phyloP scores from a whole-genome alignment of 805 yeast genomes.

The Starmera caribaea region DNA sequence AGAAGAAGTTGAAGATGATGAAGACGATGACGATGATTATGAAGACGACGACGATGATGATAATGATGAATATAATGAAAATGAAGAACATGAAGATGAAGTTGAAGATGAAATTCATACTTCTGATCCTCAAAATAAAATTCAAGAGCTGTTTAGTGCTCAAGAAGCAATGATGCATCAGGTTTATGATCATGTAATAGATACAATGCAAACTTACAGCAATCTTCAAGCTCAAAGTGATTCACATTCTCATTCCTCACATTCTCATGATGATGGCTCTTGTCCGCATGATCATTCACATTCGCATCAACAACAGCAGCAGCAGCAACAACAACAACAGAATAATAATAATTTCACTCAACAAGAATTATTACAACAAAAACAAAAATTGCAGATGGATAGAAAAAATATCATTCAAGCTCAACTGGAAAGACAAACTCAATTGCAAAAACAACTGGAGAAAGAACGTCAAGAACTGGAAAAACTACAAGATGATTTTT shows the following conservation, averaged over 20 bases:
- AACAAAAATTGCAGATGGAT: neutral
- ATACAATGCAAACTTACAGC: neutral
- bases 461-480: constrained; percentile 1
- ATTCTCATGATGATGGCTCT: too few species aligned
- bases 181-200: neutral
- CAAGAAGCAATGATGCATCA: neutral
- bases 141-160: neutral
- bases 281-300: neutral
- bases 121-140: neutral
- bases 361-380: neutral
- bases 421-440: constrained; percentile 1
- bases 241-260: neutral
- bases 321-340: constrained; percentile 3
- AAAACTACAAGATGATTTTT: constrained; percentile 1
- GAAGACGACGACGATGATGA: constrained; percentile 18
- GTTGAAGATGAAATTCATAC: constrained; percentile 3
- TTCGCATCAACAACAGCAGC: constrained; percentile 4
- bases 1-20: constrained; percentile 27
- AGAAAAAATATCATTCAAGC: constrained; percentile 1
- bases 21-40: constrained; percentile 20
- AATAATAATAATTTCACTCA: neutral
- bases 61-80: constrained; percentile 6
- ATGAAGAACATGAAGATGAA: constrained; percentile 5
- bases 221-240: neutral
- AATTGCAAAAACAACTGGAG: constrained; percentile 1